These are phyloP conservation scores for Ogataea hybrid DNA, from an alignment of 1,139 yeast species.

Conservation along the genomic window DNA sequence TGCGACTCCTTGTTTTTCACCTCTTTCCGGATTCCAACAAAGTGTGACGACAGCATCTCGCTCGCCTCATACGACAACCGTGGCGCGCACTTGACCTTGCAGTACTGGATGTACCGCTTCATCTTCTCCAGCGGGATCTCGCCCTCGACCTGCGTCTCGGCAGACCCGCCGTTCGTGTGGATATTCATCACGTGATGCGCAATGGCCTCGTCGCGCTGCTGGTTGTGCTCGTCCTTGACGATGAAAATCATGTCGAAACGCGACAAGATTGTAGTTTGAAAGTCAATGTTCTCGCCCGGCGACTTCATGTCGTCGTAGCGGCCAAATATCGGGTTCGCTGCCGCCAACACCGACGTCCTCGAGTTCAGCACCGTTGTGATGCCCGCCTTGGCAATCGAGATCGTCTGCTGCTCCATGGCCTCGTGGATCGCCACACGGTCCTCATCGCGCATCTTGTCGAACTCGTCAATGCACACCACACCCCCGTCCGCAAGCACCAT, in stretches of 20 bases:
- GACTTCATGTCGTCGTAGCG: constrained; percentile 93
- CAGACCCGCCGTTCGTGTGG: constrained; percentile 73
- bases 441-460: constrained; percentile 98
- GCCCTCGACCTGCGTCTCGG: constrained; percentile 61
- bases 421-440: constrained; percentile 99
- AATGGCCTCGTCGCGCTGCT: constrained; percentile 78
- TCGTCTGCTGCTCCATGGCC: constrained; percentile 99
- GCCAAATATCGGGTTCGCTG: constrained; percentile 97
- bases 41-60: constrained; percentile 86
- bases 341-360: constrained; percentile 94
- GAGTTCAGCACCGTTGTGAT: constrained; percentile 95
- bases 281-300: constrained; percentile 97
- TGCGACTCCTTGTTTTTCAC: constrained; percentile 79
- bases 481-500: constrained; percentile 99
- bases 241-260: constrained; percentile 98
- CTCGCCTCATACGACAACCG: constrained; percentile 86
- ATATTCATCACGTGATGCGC: constrained; percentile 96
- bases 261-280: constrained; percentile 93
- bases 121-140: constrained; percentile 88
- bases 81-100: constrained; percentile 90
- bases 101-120: constrained; percentile 91
- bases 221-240: constrained; percentile 93
- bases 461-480: constrained; percentile 98
- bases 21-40: constrained; percentile 84
- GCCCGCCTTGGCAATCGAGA: constrained; percentile 99